Percentiles rank a stretch among this genome's conserved stretches.
phyloP scores from a whole-genome alignment of 2,329 filamentous ascomycete genomes.

The Didymella pinodella region DNA sequence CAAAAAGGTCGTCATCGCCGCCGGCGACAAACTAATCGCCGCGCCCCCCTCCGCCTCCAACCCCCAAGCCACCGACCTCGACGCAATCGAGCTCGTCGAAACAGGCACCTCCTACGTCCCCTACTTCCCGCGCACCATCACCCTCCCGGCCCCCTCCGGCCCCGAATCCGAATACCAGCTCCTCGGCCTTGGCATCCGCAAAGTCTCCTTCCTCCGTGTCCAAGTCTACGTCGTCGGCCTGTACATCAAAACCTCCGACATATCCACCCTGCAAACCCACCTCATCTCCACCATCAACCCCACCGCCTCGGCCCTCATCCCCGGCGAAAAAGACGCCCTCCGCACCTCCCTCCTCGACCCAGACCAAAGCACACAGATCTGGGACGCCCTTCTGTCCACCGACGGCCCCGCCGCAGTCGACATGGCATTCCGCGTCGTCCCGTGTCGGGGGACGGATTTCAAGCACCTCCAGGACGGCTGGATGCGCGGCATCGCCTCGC shows the following conservation, averaged over 20 bases:
- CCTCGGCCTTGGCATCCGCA: constrained; percentile 85
- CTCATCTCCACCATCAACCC: constrained; percentile 79
- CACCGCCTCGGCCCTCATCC: constrained; percentile 81
- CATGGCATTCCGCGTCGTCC: constrained; percentile 82
- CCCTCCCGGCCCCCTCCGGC: constrained; percentile 59
- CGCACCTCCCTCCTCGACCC: constrained; percentile 74
- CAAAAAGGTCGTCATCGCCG: constrained; percentile 65
- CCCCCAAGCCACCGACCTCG: constrained; percentile 46
- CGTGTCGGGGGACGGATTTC: constrained; percentile 94
- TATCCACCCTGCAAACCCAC: constrained; percentile 78
- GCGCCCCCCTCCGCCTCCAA: constrained; percentile 47
- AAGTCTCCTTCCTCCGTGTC: constrained; percentile 87
- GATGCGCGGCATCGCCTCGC: constrained; percentile 81
- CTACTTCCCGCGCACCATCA: constrained; percentile 76
- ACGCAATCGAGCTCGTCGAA: constrained; percentile 76
- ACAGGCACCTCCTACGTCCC: constrained; percentile 84
- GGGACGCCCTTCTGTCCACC: constrained; percentile 71
- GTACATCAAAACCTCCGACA: constrained; percentile 85
- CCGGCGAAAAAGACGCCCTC: constrained; percentile 79
- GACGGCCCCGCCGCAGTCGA: constrained; percentile 66
- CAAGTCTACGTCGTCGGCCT: constrained; percentile 95
- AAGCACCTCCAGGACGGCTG: constrained; percentile 90
- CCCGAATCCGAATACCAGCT: constrained; percentile 76
- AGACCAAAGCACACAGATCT: constrained; percentile 72
- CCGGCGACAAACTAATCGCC: constrained; percentile 67